Conservation (phyloP, 2,329 filamentous ascomycete genomes). For the Trichoderma polysporum region DNA sequence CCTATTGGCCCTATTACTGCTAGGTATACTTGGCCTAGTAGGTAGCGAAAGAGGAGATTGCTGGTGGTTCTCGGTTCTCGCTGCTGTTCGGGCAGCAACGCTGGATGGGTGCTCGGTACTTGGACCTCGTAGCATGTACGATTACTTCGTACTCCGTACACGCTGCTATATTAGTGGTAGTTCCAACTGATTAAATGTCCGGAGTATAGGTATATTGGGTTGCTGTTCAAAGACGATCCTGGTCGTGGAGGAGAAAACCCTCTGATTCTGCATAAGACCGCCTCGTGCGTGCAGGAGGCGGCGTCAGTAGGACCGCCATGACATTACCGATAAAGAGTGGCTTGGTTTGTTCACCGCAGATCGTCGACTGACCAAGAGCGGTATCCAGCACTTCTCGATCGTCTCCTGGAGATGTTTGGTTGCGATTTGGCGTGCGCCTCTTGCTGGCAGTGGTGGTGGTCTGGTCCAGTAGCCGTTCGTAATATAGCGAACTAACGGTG, state of each 20-base stretch:
- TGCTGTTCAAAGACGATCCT: background rate
- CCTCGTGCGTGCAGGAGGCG: background rate
- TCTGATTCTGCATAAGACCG: background rate
- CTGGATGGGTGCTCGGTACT: background rate
- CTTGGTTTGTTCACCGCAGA: slow-evolving; percentile 16
- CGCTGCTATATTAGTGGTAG: background rate
- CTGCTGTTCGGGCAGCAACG: slow-evolving; percentile 19
- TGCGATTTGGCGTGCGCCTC: slow-evolving; percentile 3
- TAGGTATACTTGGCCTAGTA: background rate
- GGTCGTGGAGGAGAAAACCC: background rate
- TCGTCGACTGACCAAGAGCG: slow-evolving; percentile 4
- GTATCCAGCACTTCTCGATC: background rate
- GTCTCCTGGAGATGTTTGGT: background rate
- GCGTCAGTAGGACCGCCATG: background rate
- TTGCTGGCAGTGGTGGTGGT: background rate
- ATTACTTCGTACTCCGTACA: background rate
- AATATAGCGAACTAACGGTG: slow-evolving; percentile 1
- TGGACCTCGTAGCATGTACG: background rate
- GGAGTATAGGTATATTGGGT: background rate
- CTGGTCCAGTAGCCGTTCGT: slow-evolving; percentile 10
- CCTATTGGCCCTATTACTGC: background rate
- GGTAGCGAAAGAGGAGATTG: slow-evolving; percentile 1
- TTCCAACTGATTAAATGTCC: background rate
- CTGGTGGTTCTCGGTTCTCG: slow-evolving; percentile 13
- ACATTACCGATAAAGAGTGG: background rate